A percentile compares a stretch with the other conserved stretches of the same genome.
phyloP scores from a whole-genome alignment of 805 yeast species.

The Brettanomyces nanus region DNA sequence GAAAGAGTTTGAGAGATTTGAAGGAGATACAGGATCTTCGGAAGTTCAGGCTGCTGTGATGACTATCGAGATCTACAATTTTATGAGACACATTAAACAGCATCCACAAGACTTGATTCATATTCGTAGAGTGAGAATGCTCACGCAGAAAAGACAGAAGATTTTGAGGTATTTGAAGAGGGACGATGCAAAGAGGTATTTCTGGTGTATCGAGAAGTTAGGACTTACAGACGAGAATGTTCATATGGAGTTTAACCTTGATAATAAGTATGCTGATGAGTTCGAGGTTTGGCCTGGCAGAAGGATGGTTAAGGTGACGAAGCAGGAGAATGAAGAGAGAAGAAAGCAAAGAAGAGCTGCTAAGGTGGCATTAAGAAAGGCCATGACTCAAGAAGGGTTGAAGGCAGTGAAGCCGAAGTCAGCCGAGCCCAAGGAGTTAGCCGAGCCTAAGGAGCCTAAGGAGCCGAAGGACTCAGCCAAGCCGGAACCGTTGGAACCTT shows the following conservation, averaged over 20 bases:
- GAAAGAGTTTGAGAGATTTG: conserved; percentile 71
- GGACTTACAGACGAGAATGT: conserved; percentile 81
- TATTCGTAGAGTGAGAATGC: conserved; percentile 64
- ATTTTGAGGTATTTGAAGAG: conserved; percentile 74
- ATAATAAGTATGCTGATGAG: conserved; percentile 68
- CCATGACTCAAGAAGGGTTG: conserved; percentile 9
- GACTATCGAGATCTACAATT: conserved; percentile 71
- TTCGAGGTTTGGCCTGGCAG: conserved; percentile 73
- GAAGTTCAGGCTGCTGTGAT: conserved; percentile 93
- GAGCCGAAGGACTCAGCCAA: neutral
- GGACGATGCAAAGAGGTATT: conserved; percentile 74
- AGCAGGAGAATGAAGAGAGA: conserved; percentile 37
- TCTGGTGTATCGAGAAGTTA: conserved; percentile 75
- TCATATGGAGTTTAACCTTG: conserved; percentile 73
- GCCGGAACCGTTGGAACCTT: too few species aligned
- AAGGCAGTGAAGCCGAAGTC: conserved; percentile 3
- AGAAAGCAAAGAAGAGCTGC: conserved; percentile 40
- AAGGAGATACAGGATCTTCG: conserved; percentile 90
- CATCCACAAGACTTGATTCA: conserved; percentile 67
- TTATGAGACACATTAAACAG: conserved; percentile 64
- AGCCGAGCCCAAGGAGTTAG: neutral
- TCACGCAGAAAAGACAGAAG: conserved; percentile 85
- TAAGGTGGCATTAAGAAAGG: conserved; percentile 30
- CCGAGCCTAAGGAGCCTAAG: neutral
- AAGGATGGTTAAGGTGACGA: conserved; percentile 48